Percentiles rank a stretch among this genome's conserved stretches.
phyloP scores from a whole-genome alignment of 139 green algal genomes.

The Coccomyxa sp. region DNA sequence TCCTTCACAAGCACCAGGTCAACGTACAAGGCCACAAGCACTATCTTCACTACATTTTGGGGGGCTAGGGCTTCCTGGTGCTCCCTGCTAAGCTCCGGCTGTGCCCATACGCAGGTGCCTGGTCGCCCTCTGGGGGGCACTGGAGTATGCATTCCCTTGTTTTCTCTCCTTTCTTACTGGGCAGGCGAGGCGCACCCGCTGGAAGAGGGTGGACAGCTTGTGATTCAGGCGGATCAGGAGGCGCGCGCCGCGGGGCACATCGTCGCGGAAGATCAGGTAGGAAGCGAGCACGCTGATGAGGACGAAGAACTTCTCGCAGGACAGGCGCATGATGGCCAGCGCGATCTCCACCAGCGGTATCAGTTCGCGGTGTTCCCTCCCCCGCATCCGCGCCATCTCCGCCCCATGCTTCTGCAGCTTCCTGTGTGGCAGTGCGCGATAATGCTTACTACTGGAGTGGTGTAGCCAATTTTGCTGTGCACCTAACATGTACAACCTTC shows the following conservation, averaged over 20 bases:
- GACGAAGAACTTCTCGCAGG: conserved; percentile 79
- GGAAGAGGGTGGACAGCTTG: conserved; percentile 46
- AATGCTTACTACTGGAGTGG: too few species aligned
- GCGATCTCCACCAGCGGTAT: conserved; percentile 69
- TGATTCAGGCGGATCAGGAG: conserved; percentile 43
- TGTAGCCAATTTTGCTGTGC: too few species aligned
- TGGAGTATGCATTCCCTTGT: too few species aligned
- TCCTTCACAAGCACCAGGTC: too few species aligned
- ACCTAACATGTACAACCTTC: too few species aligned
- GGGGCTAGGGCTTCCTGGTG: too few species aligned
- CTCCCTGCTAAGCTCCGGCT: too few species aligned
- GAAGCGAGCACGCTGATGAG: conserved; percentile 58
- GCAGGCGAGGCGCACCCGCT: conserved; percentile 19
- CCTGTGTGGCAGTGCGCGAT: neutral
- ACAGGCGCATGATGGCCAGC: conserved; percentile 79
- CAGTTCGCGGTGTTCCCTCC: conserved; percentile 45
- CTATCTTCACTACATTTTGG: too few species aligned
- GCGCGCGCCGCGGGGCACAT: conserved; percentile 11
- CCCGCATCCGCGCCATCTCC: conserved; percentile 33
- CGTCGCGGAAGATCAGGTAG: conserved; percentile 67
- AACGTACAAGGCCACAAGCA: too few species aligned
- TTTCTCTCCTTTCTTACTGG: too few species aligned
- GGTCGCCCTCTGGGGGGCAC: too few species aligned
- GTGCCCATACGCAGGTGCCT: too few species aligned
- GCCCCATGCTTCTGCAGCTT: conserved; percentile 18